A percentile compares a stretch with the other conserved stretches of the same genome.
Conservation (phyloP, 495 filamentous ascomycete genomes). For the Penicillium dipodomyicola region DNA sequence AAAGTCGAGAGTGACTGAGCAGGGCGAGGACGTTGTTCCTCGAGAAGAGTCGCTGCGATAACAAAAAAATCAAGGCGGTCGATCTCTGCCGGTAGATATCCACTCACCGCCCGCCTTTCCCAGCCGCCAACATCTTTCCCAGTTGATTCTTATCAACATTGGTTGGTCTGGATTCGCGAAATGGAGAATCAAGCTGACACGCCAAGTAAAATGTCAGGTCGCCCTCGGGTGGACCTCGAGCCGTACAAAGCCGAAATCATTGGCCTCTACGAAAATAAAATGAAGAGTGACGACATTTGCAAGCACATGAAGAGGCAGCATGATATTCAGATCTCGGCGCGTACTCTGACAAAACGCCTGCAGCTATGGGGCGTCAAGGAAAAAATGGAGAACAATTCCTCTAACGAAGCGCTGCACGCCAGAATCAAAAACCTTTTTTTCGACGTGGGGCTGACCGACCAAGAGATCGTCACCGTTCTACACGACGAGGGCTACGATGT, state of each 20-base stretch:
- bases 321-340: conserved; percentile 9
- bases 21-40: conserved; percentile 1
- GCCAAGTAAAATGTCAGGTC: neutral
- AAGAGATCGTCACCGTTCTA: conserved; percentile 10
- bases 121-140: neutral
- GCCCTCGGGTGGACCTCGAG: conserved; percentile 5
- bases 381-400: conserved; percentile 1
- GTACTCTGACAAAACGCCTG: conserved; percentile 10
- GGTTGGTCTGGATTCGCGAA: neutral
- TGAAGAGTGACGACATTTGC: conserved; percentile 10
- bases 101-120: conserved; percentile 4
- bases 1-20: neutral
- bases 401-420: conserved; percentile 5
- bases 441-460: conserved; percentile 4
- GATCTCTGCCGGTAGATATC: conserved; percentile 12
- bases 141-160: conserved; percentile 1
- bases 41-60: conserved; percentile 18
- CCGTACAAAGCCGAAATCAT: conserved; percentile 4
- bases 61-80: conserved; percentile 32
- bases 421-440: conserved; percentile 10
- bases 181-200: conserved; percentile 3
- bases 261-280: conserved; percentile 7
- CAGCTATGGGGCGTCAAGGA: conserved; percentile 10
- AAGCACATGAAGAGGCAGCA: conserved; percentile 11
- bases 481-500: conserved; percentile 7